Percentiles rank a stretch among this genome's conserved stretches.
Evolutionary conservation across 1,284 basidiomycete species (phyloP).

Genomic region (Blastosporella zonata): DNA sequence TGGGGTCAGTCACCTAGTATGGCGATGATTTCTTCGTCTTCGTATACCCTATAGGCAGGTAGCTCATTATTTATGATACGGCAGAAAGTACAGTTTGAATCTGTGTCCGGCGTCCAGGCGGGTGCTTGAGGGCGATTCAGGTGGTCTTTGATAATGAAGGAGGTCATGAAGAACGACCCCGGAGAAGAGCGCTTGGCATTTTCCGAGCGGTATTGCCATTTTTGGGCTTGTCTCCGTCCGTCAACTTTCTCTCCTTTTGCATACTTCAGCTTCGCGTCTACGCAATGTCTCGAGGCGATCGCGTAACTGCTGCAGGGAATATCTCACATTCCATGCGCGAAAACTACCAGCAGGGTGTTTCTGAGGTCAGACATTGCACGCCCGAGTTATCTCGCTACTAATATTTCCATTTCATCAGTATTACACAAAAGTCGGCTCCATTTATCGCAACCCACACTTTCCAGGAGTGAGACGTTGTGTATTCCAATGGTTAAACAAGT

Average conservation of each 20-base stretch:
- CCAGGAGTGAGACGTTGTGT: conserved; percentile 60
- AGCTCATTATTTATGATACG: conserved; percentile 50
- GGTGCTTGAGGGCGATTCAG: conserved; percentile 40
- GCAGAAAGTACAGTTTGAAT: conserved; percentile 57
- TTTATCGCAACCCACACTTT: conserved; percentile 73
- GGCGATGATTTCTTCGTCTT: conserved; percentile 64
- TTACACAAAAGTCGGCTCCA: conserved; percentile 51
- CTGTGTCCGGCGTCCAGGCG: conserved; percentile 38
- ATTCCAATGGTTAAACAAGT: conserved; percentile 53
- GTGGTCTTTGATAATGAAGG: conserved; percentile 68
- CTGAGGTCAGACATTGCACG: conserved; percentile 45
- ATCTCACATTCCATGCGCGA: conserved; percentile 64
- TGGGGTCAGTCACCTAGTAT: conserved; percentile 51
- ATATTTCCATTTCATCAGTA: conserved; percentile 25
- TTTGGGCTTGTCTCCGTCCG: neutral
- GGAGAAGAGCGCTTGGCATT: neutral
- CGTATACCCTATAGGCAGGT: conserved; percentile 52
- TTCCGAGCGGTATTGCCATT: neutral
- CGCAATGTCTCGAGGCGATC: conserved; percentile 40
- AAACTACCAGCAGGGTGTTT: conserved; percentile 69
- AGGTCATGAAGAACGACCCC: conserved; percentile 48
- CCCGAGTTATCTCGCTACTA: neutral
- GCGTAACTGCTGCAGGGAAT: conserved; percentile 41
- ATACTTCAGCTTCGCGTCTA: neutral
- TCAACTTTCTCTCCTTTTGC: neutral